Evolutionary conservation across 768 basidiomycete species (phyloP).

Genomic region (Hygrocybe coccinea): DNA sequence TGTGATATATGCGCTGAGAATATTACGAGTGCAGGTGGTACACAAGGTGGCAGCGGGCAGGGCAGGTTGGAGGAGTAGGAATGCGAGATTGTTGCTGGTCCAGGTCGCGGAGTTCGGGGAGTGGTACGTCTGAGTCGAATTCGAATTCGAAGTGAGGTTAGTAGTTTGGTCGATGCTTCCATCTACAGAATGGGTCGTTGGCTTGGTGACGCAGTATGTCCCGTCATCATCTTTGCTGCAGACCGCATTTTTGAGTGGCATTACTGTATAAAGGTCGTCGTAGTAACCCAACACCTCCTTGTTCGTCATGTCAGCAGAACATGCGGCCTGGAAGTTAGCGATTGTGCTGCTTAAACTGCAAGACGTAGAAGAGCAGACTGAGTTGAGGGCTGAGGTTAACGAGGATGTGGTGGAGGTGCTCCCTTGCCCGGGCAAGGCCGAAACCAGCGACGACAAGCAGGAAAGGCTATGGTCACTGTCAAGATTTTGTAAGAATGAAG

Average conservation of each 20-base stretch:
- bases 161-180: conserved; percentile 10
- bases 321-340: conserved; percentile 63
- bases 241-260: conserved; percentile 59
- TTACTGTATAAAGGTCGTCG: conserved; percentile 71
- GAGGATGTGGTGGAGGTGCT: conserved; percentile 35
- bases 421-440: conserved; percentile 52
- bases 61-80: conserved; percentile 67
- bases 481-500: conserved; percentile 53
- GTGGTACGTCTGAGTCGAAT: conserved; percentile 22
- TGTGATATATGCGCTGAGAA: conserved; percentile 70
- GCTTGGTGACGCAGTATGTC: conserved; percentile 60
- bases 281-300: conserved; percentile 58
- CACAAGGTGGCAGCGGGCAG: conserved; percentile 57
- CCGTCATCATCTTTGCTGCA: conserved; percentile 73
- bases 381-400: conserved; percentile 48
- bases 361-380: conserved; percentile 47
- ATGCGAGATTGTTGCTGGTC: conserved; percentile 59
- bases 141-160: conserved; percentile 21
- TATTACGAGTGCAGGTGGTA: conserved; percentile 72
- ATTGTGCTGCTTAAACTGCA: conserved; percentile 61
- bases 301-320: conserved; percentile 64
- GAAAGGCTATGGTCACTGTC: conserved; percentile 55
- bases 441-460: conserved; percentile 62
- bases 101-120: conserved; percentile 57
- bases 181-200: conserved; percentile 31